Percentiles rank a stretch among this genome's conserved stretches.
Conservation (phyloP, 1,139 yeast genomes). For the Sugiyamaella xylanicola region DNA sequence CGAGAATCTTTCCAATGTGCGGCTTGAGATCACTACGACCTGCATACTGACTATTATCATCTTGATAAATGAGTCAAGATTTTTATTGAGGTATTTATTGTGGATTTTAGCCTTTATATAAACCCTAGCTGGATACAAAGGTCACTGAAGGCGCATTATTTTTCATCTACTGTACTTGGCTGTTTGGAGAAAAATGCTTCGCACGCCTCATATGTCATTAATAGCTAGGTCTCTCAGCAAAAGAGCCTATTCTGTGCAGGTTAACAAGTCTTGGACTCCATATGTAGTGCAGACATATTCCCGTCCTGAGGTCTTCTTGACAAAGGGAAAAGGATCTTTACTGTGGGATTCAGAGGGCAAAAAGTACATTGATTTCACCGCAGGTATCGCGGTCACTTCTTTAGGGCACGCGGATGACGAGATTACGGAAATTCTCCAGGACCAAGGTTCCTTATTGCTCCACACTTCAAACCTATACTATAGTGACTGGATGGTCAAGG, state of each 20-base stretch:
- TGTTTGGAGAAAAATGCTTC: constrained; percentile 6
- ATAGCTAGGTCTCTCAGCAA: constrained; percentile 3
- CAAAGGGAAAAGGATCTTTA: constrained; percentile 72
- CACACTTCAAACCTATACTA: constrained; percentile 87
- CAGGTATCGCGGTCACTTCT: constrained; percentile 97
- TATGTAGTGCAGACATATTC: constrained; percentile 81
- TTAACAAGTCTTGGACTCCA: constrained; percentile 16
- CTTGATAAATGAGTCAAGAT: not conserved
- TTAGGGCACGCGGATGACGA: constrained; percentile 84
- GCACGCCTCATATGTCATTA: not conserved
- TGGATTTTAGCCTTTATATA: not conserved
- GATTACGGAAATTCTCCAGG: constrained; percentile 65
- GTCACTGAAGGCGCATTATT: not conserved
- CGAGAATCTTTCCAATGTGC: not conserved
- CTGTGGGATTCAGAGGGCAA: constrained; percentile 78
- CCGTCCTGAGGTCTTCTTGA: constrained; percentile 63
- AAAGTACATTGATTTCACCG: constrained; percentile 83
- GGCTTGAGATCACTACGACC: not conserved
- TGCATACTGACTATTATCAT: not conserved
- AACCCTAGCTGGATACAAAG: not conserved
- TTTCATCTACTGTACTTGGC: not conserved
- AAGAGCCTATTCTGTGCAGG: constrained; percentile 9
- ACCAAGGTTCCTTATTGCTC: constrained; percentile 71
- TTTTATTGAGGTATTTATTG: not conserved
- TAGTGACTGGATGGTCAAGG: constrained; percentile 79